Evolutionary conservation across 352 stramenopile species (phyloP).

Genomic region (Pythium sp.): DNA sequence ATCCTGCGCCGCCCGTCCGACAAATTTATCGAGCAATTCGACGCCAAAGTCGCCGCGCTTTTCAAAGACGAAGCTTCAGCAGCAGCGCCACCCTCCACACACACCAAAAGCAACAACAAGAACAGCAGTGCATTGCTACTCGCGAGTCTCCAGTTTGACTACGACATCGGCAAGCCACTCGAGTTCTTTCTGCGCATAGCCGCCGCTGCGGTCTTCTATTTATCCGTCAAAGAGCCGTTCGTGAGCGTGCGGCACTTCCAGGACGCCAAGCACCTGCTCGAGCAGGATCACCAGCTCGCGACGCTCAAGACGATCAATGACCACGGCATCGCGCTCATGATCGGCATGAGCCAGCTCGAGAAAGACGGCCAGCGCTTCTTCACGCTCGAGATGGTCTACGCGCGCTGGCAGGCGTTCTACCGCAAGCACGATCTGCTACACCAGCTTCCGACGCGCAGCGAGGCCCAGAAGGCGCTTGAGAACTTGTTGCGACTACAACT

Average conservation of each 20-base stretch:
- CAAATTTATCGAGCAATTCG: slow-evolving; percentile 41
- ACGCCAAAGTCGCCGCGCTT: slow-evolving; percentile 36
- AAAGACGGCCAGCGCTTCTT: slow-evolving; percentile 59
- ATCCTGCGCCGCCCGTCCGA: slow-evolving; percentile 17
- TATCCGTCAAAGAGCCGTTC: slow-evolving; percentile 37
- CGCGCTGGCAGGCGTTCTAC: slow-evolving; percentile 76
- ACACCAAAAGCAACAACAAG: neutral
- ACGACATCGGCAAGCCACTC: slow-evolving; percentile 67
- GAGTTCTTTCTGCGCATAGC: slow-evolving; percentile 68
- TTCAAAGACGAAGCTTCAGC: slow-evolving; percentile 16
- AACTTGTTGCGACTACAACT: slow-evolving; percentile 70
- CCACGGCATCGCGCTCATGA: slow-evolving; percentile 66
- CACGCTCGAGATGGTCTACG: slow-evolving; percentile 85
- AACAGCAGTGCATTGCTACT: slow-evolving; percentile 27
- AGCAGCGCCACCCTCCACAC: neutral
- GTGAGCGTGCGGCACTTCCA: slow-evolving; percentile 46
- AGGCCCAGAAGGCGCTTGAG: slow-evolving; percentile 72
- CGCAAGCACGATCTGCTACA: slow-evolving; percentile 68
- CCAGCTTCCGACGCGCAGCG: slow-evolving; percentile 61
- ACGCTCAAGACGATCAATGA: slow-evolving; percentile 64
- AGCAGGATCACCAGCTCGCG: slow-evolving; percentile 73
- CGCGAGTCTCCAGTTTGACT: slow-evolving; percentile 64
- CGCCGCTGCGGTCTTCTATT: slow-evolving; percentile 41
- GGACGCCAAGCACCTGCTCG: slow-evolving; percentile 49
- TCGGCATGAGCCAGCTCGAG: slow-evolving; percentile 80